Percentiles rank a stretch among this genome's conserved stretches.
Evolutionary conservation across 2,329 filamentous ascomycete species (phyloP).

Genomic region (Aspergillus pseudoglaucus): DNA sequence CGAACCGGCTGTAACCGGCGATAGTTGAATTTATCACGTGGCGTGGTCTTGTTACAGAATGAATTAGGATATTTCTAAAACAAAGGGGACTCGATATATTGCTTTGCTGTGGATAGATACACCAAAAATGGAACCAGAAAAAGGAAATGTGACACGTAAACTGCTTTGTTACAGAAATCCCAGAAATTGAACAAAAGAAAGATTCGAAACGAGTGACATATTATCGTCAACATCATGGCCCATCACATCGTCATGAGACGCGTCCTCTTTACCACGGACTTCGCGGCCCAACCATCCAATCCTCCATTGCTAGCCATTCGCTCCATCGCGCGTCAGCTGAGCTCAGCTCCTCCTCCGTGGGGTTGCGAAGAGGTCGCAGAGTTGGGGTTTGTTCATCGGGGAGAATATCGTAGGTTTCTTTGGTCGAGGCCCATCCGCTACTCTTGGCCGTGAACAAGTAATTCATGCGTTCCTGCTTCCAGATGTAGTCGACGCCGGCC

Average conservation of each 20-base stretch:
- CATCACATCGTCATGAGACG: slow-evolving; percentile 11
- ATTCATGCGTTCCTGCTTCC: slow-evolving; percentile 83
- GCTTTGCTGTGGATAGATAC: not conserved
- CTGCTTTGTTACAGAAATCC: not conserved
- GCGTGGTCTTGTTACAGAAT: too few species aligned
- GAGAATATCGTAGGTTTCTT: slow-evolving; percentile 80
- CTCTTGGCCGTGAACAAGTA: slow-evolving; percentile 94
- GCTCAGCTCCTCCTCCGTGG: slow-evolving; percentile 71
- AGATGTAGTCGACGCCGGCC: slow-evolving; percentile 69
- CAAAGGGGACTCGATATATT: not conserved
- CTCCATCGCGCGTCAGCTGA: slow-evolving; percentile 81
- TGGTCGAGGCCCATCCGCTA: slow-evolving; percentile 80
- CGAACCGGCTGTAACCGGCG: too few species aligned
- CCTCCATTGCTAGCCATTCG: slow-evolving; percentile 92
- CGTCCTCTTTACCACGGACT: slow-evolving; percentile 26
- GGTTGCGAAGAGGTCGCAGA: slow-evolving; percentile 68
- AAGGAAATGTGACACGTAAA: not conserved
- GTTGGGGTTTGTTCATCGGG: slow-evolving; percentile 81
- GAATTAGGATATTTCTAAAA: not conserved
- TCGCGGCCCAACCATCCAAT: slow-evolving; percentile 89
- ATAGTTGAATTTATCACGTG: too few species aligned
- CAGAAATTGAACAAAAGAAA: not conserved
- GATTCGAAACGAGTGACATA: slow-evolving; percentile 8
- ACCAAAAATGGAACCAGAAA: not conserved
- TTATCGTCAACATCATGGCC: slow-evolving; percentile 19